Conservation (phyloP, 2,329 filamentous ascomycete species). For the Paradendryphiella salina region DNA sequence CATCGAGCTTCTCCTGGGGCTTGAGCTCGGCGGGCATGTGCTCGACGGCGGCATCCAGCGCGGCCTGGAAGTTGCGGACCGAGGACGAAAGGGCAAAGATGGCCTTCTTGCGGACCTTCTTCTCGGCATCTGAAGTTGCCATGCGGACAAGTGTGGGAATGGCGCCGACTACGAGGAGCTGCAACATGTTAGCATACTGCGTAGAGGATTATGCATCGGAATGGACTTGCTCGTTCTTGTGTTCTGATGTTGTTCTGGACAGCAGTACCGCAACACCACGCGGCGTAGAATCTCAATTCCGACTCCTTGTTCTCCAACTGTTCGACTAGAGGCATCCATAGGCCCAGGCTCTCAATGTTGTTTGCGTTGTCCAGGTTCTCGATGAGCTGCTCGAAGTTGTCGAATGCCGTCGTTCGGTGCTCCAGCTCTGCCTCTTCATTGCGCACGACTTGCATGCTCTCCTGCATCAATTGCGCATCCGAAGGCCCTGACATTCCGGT, state of each 20-base stretch:
- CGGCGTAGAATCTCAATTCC: constrained; percentile 80
- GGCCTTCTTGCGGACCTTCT: constrained; percentile 78
- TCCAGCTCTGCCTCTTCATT: constrained; percentile 49
- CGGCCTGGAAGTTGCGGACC: constrained; percentile 86
- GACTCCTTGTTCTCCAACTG: constrained; percentile 69
- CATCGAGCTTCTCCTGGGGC: constrained; percentile 67
- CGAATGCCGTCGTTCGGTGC: constrained; percentile 27
- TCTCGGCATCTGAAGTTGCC: constrained; percentile 61
- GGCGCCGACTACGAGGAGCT: constrained; percentile 64
- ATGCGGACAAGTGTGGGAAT: constrained; percentile 71
- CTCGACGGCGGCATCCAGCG: constrained; percentile 66
- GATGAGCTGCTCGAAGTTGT: constrained; percentile 37
- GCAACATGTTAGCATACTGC: constrained; percentile 18
- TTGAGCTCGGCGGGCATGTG: constrained; percentile 65
- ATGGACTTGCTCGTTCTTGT: constrained; percentile 67
- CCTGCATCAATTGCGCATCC: constrained; percentile 89
- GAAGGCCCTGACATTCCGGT: constrained; percentile 48
- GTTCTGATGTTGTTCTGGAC: constrained; percentile 92
- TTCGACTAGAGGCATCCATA: constrained; percentile 80
- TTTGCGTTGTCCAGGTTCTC: constrained; percentile 84
- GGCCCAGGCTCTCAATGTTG: constrained; percentile 75
- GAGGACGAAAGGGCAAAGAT: constrained; percentile 85
- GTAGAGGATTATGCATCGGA: not conserved
- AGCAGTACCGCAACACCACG: constrained; percentile 92
- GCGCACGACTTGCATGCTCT: constrained; percentile 74